Base-by-base conservation (phyloP, 805 yeast species). In the Starmerella roubikii region DNA sequence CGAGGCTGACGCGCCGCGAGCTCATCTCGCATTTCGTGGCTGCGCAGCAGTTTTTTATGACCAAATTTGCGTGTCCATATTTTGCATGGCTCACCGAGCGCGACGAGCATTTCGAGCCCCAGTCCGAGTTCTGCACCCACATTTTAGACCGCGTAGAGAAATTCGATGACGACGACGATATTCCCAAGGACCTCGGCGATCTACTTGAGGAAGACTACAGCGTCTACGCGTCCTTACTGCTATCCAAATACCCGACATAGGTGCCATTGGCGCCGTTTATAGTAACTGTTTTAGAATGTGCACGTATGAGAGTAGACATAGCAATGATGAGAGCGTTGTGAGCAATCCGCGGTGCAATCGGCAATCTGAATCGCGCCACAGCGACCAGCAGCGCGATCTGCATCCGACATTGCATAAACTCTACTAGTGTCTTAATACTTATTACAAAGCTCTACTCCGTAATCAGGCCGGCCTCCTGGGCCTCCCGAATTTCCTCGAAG, bases 401-500 rank as follows among this genome's bases (percentile, higher is more conserved):
- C n/a, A n/a, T n/a, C n/a, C n/a, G n/a, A n/a, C n/a, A n/a, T n/a
- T n/a, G n/a, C n/a, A n/a, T n/a, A n/a, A n/a, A n/a, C n/a, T n/a
- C n/a, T n/a, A n/a, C n/a, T n/a, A n/a, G n/a, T n/a, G n/a, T n/a
- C n/a, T n/a, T n/a, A n/a, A n/a, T n/a, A n/a, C n/a, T n/a, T n/a
- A n/a, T n/a, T 23, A 23, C 25, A n/a, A n/a, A 12, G 6, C 5
- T 10, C 15, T 26, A 10, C 13, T 26, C 29, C 8, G 33, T 19
- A 24, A 30, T 30, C 33, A 7, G 24, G 22, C 33, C 33, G 24
- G 48, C 58, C 42, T 64, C 69, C 48, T 66, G 66, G 33, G 67
- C 66, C 27, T 69, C 78, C 53, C 73, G 74, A 32, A 88, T 94
- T 40, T 76, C 78, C 44, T 76, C 81, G 63, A 91, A 91, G 27